Evolutionary conservation across 2,329 filamentous ascomycete species (phyloP), one percentile per base, ranked within the genome.

Genomic region (Periconia sp.): DNA sequence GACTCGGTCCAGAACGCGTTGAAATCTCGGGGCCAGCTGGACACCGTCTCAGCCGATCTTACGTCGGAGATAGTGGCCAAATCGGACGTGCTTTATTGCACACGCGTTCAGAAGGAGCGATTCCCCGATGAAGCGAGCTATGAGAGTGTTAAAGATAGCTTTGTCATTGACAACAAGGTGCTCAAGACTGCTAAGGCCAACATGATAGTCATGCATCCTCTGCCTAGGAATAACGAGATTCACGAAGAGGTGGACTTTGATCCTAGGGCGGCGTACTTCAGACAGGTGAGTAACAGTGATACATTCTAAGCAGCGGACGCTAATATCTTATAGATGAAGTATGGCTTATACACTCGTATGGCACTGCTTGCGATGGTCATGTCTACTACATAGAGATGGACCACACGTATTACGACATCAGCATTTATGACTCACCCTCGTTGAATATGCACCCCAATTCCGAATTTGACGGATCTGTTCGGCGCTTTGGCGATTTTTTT

Each of bases 291-390:
- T 62, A 28, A 22, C 5, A 3, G 13, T 8, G 36, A 3, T 12
- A 18, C 17, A 31, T 16, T 12, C 31, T 42, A 54, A 55, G n/a
- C n/a, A n/a, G n/a, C n/a, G n/a, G n/a, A n/a, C n/a, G n/a, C 78
- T 83, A 71, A 85, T 68, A 31, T 21, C 53, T 11, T 33, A 45
- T 64, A 96, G 92, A 96, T 96, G 92, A 85, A 87, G 75, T 96
- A 97, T 75, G 94, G 94, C 61, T 83, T 99, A 62, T 97, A 96
- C 80, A 95, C 89, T 73, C 88, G 94, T 70, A 99, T 99, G 94
- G 94, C 94, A 59, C 76, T 99, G 75, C 80, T 99, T 71, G 94
- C 94, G 57, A 79, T 97, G 71, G 89, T 97, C 72, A 87, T 99
- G 88, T 85, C 79, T 43, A 74, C 74, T n/a, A n/a, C n/a, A n/a